Conservation (phyloP, 257 asterid species). For the Osmanthus fragrans region DNA sequence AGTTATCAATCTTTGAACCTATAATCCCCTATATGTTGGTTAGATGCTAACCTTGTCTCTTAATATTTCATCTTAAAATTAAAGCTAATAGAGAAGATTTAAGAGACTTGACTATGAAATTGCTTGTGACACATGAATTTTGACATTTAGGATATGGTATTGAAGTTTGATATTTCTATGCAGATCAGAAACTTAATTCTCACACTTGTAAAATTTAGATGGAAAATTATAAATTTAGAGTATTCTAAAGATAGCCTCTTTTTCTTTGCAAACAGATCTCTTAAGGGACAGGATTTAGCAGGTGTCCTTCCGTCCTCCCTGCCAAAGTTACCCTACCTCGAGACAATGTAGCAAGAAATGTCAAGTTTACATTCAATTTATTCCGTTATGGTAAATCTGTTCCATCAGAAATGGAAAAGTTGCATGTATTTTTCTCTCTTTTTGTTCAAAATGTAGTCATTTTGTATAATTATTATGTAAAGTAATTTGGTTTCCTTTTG, state of each 20-base stretch:
- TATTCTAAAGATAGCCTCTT: neutral
- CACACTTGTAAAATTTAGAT: no score
- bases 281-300: conserved; percentile 52
- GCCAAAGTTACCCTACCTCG: conserved; percentile 52
- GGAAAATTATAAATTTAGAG: neutral
- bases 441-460: conserved; percentile 19
- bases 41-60: neutral
- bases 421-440: neutral
- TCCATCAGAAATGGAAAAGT: neutral
- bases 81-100: neutral
- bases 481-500: conserved; percentile 6
- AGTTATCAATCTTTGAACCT: neutral
- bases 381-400: no score
- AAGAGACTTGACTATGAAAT: neutral
- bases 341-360: conserved; percentile 35
- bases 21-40: neutral
- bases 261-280: conserved; percentile 34
- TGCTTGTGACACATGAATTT: neutral
- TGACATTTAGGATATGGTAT: neutral
- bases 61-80: neutral
- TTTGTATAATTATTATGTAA: neutral
- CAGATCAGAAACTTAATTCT: conserved; percentile 65
- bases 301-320: conserved; percentile 63
- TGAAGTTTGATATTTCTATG: conserved; percentile 27
- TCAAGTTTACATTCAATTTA: neutral